Conservation (phyloP, 345 rosid genomes). For the Gossypium australe region DNA sequence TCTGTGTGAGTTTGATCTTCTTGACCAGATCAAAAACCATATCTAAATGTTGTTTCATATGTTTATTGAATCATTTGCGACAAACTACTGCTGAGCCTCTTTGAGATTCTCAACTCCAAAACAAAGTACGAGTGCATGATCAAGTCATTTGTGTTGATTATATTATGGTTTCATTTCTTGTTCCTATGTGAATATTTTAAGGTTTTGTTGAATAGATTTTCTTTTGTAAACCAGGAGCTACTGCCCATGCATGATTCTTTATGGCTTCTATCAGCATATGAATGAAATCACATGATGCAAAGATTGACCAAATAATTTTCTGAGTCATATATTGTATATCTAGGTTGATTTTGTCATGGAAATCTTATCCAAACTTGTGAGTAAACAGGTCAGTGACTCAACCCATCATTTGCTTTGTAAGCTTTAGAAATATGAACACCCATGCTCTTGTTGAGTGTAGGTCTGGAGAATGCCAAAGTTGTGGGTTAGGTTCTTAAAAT, state of each 20-base stretch:
- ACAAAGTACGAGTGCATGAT: neutral
- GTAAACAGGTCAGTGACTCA: constrained; percentile 57
- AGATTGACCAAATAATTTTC: constrained; percentile 5
- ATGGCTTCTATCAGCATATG: neutral
- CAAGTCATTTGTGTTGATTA: neutral
- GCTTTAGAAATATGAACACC: neutral
- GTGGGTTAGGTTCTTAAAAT: constrained; percentile 97
- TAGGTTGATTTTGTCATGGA: constrained; percentile 98
- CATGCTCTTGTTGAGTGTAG: constrained; percentile 30
- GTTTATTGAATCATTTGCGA: neutral
- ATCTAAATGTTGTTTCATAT: neutral
- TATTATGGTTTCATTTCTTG: neutral
- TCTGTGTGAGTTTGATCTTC: neutral
- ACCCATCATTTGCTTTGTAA: neutral
- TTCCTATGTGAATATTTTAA: neutral
- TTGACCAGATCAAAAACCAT: neutral
- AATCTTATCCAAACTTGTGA: constrained; percentile 84
- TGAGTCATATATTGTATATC: neutral
- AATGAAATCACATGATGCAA: neutral
- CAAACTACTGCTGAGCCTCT: neutral
- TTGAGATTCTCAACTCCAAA: neutral
- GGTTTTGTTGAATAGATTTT: neutral
- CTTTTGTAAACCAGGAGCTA: neutral
- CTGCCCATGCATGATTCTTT: neutral
- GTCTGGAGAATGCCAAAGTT: constrained; percentile 96